Percentiles rank a stretch among this genome's conserved stretches.
These are phyloP conservation scores for Aphanomyces astaci DNA, from an alignment of 352 stramenopile genomes.

Conservation along the genomic window DNA sequence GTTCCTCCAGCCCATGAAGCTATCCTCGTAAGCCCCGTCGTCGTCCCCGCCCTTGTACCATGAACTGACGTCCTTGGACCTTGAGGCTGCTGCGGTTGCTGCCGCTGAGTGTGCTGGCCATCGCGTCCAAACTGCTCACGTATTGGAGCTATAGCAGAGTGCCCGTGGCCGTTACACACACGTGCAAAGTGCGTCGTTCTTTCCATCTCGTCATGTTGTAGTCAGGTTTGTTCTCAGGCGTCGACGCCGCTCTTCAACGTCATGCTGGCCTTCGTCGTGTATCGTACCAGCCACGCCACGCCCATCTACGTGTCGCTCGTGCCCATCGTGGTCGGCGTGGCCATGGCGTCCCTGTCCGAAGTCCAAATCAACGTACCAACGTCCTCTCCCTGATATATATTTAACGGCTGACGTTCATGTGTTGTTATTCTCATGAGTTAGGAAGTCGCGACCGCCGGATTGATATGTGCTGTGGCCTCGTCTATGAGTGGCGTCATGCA, in stretches of 20 bases:
- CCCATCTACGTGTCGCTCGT: conserved; percentile 71
- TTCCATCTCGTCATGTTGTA: not conserved
- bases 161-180: conserved; percentile 75
- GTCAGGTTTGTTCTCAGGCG: conserved; percentile 30
- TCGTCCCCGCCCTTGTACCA: no score
- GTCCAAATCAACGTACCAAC: conserved; percentile 72
- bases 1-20: conserved; percentile 20
- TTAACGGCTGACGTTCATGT: not conserved
- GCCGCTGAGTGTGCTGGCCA: conserved; percentile 68
- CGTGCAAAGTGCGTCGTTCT: conserved; percentile 46
- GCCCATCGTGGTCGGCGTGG: conserved; percentile 73
- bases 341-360: conserved; percentile 77
- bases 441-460: conserved; percentile 57
- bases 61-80: no score
- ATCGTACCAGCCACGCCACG: conserved; percentile 61
- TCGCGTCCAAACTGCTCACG: conserved; percentile 73
- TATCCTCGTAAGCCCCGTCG: conserved; percentile 7
- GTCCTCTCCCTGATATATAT: conserved; percentile 4
- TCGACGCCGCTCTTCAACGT: conserved; percentile 85
- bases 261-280: conserved; percentile 61
- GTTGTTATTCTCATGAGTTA: conserved; percentile 17
- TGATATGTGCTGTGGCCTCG: conserved; percentile 63
- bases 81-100: conserved; percentile 71
- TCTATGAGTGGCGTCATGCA: conserved; percentile 75
- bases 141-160: conserved; percentile 86